These are phyloP conservation scores for Emmonsiellopsis sp. DNA, from an alignment of 2,329 filamentous ascomycete species.

Conservation along the genomic window DNA sequence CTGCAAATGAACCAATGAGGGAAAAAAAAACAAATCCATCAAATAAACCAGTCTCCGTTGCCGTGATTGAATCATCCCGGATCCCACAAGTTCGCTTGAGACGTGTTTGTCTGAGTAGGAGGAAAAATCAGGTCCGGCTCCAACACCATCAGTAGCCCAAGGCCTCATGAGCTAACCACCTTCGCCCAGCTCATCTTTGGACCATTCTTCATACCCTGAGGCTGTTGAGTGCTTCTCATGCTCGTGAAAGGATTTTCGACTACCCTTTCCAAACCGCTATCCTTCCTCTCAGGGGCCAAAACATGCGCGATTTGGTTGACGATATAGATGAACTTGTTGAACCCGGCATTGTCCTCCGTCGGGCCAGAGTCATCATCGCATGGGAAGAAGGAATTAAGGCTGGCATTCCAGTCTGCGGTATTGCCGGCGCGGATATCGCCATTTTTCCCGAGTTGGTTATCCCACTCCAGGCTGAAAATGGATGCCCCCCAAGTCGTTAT, in stretches of 20 bases:
- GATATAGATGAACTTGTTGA: slow-evolving; percentile 26
- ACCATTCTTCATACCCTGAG: too few relatives aligned
- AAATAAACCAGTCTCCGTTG: too few relatives aligned
- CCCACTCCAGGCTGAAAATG: slow-evolving; percentile 31
- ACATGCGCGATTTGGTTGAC: slow-evolving; percentile 26
- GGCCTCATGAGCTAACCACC: too few relatives aligned
- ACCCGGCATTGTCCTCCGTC: slow-evolving; percentile 18
- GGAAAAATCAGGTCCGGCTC: too few relatives aligned
- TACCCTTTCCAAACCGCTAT: neutral
- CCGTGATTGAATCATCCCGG: too few relatives aligned
- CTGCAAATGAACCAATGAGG: too few relatives aligned
- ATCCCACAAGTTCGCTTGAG: too few relatives aligned
- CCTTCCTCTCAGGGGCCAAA: slow-evolving; percentile 16
- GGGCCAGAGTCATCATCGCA: slow-evolving; percentile 10
- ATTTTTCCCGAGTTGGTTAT: slow-evolving; percentile 29
- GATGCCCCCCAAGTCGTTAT: slow-evolving; percentile 29
- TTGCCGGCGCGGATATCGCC: slow-evolving; percentile 26
- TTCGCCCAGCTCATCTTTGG: too few relatives aligned
- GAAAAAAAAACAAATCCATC: too few relatives aligned
- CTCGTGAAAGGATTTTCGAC: neutral
- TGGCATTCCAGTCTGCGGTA: slow-evolving; percentile 23
- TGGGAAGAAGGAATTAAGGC: slow-evolving; percentile 28
- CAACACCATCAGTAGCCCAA: too few relatives aligned
- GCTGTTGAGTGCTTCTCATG: neutral
- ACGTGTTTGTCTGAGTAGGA: too few relatives aligned